These are phyloP conservation scores for Penicillium daleae DNA, from an alignment of 495 filamentous ascomycete genomes.

Conservation along the genomic window DNA sequence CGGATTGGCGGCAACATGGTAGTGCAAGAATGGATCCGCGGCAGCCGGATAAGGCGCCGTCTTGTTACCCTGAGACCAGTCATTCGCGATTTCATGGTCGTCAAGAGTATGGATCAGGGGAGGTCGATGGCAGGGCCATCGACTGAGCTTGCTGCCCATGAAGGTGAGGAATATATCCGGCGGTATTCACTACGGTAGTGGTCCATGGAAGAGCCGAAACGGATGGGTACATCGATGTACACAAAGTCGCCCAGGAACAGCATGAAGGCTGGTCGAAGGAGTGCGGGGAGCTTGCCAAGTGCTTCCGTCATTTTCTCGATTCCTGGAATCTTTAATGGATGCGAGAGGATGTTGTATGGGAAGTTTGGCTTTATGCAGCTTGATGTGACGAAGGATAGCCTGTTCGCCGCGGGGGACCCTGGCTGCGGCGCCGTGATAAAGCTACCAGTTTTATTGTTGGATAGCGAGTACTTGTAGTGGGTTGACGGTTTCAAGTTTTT, in stretches of 20 bases:
- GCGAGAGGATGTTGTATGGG: conserved; percentile 80
- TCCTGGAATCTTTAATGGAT: conserved; percentile 81
- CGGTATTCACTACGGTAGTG: conserved; percentile 91
- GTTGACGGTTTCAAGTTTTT: conserved; percentile 60
- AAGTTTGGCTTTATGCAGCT: conserved; percentile 91
- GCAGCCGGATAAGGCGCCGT: conserved; percentile 74
- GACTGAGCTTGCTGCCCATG: conserved; percentile 68
- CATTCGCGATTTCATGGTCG: conserved; percentile 94
- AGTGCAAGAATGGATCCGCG: conserved; percentile 83
- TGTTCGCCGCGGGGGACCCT: conserved; percentile 62
- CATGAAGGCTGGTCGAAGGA: conserved; percentile 78
- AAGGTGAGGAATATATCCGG: conserved; percentile 89
- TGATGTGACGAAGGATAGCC: conserved; percentile 86
- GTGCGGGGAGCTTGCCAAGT: conserved; percentile 62
- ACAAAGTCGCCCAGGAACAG: conserved; percentile 99
- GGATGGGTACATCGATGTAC: conserved; percentile 88
- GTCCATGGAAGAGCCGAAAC: conserved; percentile 69
- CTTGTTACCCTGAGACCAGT: conserved; percentile 74
- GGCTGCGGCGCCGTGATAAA: conserved; percentile 72
- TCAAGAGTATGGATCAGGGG: conserved; percentile 94
- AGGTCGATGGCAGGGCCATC: conserved; percentile 55
- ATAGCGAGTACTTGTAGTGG: conserved; percentile 78
- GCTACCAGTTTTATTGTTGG: conserved; percentile 78
- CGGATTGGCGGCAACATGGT: conserved; percentile 84
- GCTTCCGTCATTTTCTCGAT: conserved; percentile 63